A percentile compares a stretch with the other conserved stretches of the same genome.
Conservation (phyloP, 2,329 filamentous ascomycete species). For the Macrophomina pseudophaseolina region DNA sequence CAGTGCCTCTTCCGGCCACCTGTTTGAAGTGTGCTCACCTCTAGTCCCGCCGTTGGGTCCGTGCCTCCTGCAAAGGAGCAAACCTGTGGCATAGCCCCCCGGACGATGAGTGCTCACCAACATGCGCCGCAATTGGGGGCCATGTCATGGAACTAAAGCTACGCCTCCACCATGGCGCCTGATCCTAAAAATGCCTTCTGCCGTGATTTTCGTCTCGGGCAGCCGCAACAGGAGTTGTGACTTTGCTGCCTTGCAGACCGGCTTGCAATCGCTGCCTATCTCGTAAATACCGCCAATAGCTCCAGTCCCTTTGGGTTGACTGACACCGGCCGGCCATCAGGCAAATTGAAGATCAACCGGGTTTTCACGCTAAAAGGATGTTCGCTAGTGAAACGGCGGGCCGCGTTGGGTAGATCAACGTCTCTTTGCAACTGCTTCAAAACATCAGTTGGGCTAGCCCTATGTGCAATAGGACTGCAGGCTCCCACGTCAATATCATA, state of each 20-base stretch:
- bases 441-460: background rate
- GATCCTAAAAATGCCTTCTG: background rate
- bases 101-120: constrained; percentile 1
- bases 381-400: constrained; percentile 7
- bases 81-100: constrained; percentile 11
- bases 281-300: background rate
- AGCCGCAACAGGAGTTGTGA: background rate
- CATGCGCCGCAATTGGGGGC: background rate
- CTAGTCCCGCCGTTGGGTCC: background rate
- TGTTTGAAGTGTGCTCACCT: background rate
- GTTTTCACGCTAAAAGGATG: background rate
- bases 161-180: background rate
- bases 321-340: background rate
- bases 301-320: constrained; percentile 7
- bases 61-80: constrained; percentile 4
- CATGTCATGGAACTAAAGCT: background rate
- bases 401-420: constrained; percentile 5
- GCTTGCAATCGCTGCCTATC: background rate
- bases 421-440: constrained; percentile 1
- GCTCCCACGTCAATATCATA: background rate
- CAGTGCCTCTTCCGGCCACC: background rate
- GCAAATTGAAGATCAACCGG: background rate
- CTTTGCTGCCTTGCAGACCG: constrained; percentile 21
- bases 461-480: background rate
- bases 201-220: background rate